These are phyloP conservation scores for Phytophthora pistaciae DNA, from an alignment of 352 stramenopile genomes.

Conservation along the genomic window DNA sequence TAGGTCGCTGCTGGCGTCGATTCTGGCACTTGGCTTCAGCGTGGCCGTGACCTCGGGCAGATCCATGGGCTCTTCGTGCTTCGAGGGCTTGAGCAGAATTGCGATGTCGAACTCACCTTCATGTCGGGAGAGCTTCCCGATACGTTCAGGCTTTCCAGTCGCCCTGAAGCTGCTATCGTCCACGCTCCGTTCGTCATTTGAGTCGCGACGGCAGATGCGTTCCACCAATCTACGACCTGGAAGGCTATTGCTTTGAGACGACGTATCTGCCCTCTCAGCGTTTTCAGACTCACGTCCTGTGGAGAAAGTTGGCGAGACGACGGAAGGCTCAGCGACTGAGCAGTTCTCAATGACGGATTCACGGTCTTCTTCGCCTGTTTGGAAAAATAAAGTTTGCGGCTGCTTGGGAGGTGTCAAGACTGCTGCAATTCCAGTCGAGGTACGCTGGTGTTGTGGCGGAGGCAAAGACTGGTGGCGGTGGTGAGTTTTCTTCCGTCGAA, in stretches of 20 bases:
- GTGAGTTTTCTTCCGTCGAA: constrained; percentile 30
- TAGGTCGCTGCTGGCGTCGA: constrained; percentile 31
- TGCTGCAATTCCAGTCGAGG: background rate
- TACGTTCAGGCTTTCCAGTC: constrained; percentile 38
- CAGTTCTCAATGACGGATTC: constrained; percentile 22
- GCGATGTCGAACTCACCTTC: constrained; percentile 88
- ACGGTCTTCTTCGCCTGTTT: constrained; percentile 18
- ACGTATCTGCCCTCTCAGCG: background rate
- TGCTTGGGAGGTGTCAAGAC: constrained; percentile 20
- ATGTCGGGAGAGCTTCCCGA: constrained; percentile 71
- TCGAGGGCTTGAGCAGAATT: constrained; percentile 83
- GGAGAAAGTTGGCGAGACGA: constrained; percentile 7
- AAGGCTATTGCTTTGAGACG: background rate
- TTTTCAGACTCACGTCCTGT: constrained; percentile 8
- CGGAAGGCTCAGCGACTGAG: constrained; percentile 19
- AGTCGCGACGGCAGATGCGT: constrained; percentile 1
- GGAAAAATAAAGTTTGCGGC: constrained; percentile 34
- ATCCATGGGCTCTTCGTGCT: constrained; percentile 71
- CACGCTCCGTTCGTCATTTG: constrained; percentile 23
- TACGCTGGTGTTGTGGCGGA: constrained; percentile 17
- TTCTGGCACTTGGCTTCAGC: constrained; percentile 22
- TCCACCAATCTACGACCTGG: constrained; percentile 8
- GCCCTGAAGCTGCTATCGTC: constrained; percentile 17
- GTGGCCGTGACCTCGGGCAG: constrained; percentile 23
- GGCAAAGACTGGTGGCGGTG: constrained; percentile 23